These are phyloP conservation scores for Platanthera guangdongensis DNA, from an alignment of 106 monocot species.

Conservation along the genomic window DNA sequence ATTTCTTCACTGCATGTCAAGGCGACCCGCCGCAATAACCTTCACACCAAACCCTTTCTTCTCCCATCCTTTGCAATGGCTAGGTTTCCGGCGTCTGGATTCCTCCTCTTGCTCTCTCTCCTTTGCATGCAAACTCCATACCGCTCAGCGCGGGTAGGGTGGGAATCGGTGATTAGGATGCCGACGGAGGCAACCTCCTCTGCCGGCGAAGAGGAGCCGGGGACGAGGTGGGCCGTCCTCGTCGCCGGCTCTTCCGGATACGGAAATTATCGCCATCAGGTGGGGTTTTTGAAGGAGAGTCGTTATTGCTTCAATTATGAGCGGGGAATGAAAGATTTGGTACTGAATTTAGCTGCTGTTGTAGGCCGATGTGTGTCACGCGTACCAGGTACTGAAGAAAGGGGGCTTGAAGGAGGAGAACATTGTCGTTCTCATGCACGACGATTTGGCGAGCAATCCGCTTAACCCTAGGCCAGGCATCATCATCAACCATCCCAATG, in stretches of 20 bases:
- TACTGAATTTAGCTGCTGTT: background rate
- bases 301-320: background rate
- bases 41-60: background rate
- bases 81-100: background rate
- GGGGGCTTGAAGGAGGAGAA: constrained; percentile 96
- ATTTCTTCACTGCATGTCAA: background rate
- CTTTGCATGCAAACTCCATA: background rate
- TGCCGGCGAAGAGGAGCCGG: background rate
- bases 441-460: constrained; percentile 71
- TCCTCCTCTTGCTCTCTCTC: background rate
- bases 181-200: background rate
- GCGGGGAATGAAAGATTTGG: background rate
- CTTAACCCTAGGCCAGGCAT: constrained; percentile 63
- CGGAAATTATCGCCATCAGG: constrained; percentile 44
- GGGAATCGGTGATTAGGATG: background rate
- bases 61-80: background rate
- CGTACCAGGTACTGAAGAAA: constrained; percentile 62
- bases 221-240: constrained; percentile 32
- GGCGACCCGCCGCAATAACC: background rate
- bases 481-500: constrained; percentile 78
- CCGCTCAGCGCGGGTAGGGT: background rate
- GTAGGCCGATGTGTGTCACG: constrained; percentile 87
- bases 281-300: background rate
- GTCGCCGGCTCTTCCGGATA: constrained; percentile 39
- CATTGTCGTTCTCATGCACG: constrained; percentile 91